Evolutionary conservation across 805 yeast genomes (phyloP).

Genomic region (Candida takata): DNA sequence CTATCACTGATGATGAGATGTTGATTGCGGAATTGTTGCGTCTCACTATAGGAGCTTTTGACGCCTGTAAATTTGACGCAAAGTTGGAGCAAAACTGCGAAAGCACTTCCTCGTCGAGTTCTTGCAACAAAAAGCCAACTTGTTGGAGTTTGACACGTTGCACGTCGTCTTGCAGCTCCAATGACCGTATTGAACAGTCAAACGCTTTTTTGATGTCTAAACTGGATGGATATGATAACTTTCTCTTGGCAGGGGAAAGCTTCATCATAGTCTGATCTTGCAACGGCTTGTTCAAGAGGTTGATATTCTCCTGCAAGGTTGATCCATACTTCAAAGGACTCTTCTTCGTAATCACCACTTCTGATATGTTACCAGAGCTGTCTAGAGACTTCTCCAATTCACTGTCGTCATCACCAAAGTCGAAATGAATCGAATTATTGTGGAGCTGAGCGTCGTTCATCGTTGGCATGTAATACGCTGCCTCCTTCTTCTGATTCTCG

Average conservation of each 20-base stretch:
- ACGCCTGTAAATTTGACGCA: neutral
- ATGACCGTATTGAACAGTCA: slow-evolving; percentile 1
- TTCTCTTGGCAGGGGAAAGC: neutral
- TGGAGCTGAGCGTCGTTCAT: slow-evolving; percentile 2
- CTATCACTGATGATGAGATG: no score
- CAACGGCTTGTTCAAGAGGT: slow-evolving; percentile 4
- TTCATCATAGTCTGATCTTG: neutral
- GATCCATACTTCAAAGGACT: slow-evolving; percentile 14
- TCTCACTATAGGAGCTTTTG: no score
- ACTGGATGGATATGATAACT: neutral
- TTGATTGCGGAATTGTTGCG: no score
- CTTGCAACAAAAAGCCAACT: slow-evolving; percentile 10
- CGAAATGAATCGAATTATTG: slow-evolving; percentile 13
- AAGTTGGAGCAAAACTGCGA: slow-evolving; percentile 1
- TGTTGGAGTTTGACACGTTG: slow-evolving; percentile 15
- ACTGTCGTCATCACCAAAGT: slow-evolving; percentile 16
- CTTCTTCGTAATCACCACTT: slow-evolving; percentile 17
- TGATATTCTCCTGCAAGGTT: slow-evolving; percentile 8
- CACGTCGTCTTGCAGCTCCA: slow-evolving; percentile 8
- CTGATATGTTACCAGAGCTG: slow-evolving; percentile 11
- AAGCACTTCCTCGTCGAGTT: slow-evolving; percentile 11
- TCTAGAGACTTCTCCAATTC: neutral
- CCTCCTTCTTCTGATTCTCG: slow-evolving; percentile 1
- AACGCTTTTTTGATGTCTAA: slow-evolving; percentile 3
- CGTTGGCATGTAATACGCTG: slow-evolving; percentile 27